A percentile compares a stretch with the other conserved stretches of the same genome.
Evolutionary conservation across 164 flowering plant genomes (phyloP).

Genomic region (Vitis amurensis): DNA sequence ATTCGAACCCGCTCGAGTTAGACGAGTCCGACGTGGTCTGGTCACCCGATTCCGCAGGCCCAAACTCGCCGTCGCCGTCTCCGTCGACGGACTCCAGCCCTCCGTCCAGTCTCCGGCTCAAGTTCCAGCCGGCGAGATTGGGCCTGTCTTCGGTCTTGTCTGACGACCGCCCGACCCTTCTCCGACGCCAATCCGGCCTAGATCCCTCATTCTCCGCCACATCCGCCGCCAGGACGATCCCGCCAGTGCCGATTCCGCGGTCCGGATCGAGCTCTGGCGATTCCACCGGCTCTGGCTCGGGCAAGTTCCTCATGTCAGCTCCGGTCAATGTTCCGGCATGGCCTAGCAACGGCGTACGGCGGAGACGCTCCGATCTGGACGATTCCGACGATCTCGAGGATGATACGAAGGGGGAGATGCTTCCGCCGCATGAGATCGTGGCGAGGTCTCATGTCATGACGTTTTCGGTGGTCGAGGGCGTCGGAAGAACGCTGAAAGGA

Average conservation of each 20-base stretch:
- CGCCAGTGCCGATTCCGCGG: slow-evolving; percentile 23
- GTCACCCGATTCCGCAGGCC: slow-evolving; percentile 31
- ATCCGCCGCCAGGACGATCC: slow-evolving; percentile 30
- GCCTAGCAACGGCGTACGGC: slow-evolving; percentile 22
- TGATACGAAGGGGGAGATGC: slow-evolving; percentile 38
- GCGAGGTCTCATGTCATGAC: slow-evolving; percentile 44
- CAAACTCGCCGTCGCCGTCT: neutral
- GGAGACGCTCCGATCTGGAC: neutral
- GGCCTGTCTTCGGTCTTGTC: slow-evolving; percentile 54
- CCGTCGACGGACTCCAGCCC: slow-evolving; percentile 8
- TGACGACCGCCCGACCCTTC: slow-evolving; percentile 26
- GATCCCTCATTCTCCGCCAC: slow-evolving; percentile 38
- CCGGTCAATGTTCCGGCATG: slow-evolving; percentile 58
- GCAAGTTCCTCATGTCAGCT: slow-evolving; percentile 37
- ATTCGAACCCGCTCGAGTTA: slow-evolving; percentile 31
- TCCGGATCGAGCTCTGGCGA: slow-evolving; percentile 15
- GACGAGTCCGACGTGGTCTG: slow-evolving; percentile 54
- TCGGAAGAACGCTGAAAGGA: slow-evolving; percentile 68
- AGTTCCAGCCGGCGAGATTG: slow-evolving; percentile 24
- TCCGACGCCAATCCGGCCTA: slow-evolving; percentile 35
- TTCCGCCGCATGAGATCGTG: slow-evolving; percentile 66
- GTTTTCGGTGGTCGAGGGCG: slow-evolving; percentile 68
- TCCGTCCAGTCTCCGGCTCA: slow-evolving; percentile 8
- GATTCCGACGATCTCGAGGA: slow-evolving; percentile 13
- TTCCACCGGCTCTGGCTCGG: slow-evolving; percentile 14